Base-by-base conservation (phyloP, 2,329 filamentous ascomycete genomes). In the Fusarium albidum region DNA sequence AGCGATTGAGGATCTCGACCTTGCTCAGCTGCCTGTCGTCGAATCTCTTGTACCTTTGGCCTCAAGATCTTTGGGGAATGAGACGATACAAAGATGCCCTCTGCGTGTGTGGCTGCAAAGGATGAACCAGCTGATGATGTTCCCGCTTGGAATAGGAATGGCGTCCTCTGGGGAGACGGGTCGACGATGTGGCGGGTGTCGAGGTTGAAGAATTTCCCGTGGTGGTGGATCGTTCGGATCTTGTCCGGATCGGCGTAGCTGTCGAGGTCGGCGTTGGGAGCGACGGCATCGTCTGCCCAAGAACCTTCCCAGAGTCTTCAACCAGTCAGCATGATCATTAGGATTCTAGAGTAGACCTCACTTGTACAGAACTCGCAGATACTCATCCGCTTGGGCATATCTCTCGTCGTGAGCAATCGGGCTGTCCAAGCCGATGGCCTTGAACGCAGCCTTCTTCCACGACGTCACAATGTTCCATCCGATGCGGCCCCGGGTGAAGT, bases 401-500 rank as follows among this genome's bases (percentile, higher is more conserved):
- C 84, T 76, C 64, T 86, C 78, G 34, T 88, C 85, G 57, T 87
- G 85, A 49, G 84, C 79, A 27, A 84, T 82, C 0, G 81, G 80
- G 5, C 70, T 79, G 11, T 85, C 80, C 3, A 86, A 65, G 0
- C 84, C 84, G 48, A 87, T 85, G 1, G 83, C 83, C 63, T 86
- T 85, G 68, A 85, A 85, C 0, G 84, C 84, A 0, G 81, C 77
- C 63, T 87, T 86, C 66, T 65, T 65, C 61, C 61, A 65, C 1
- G 57, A 63, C 0, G 85, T 88, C 1, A 89, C 86, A 15, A 89
- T 86, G 55, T 89, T 89, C 86, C 85, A 87, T 0, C 83, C 85
- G 28, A 88, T 78, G 0, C 85, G 75, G 0, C 85, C 85, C 4
- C 78, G 74, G 0, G 85, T 88, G 35, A 88, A 73, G 66, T 88